Evolutionary conservation across 2,329 filamentous ascomycete species (phyloP).

Genomic region (Fusarium udum): DNA sequence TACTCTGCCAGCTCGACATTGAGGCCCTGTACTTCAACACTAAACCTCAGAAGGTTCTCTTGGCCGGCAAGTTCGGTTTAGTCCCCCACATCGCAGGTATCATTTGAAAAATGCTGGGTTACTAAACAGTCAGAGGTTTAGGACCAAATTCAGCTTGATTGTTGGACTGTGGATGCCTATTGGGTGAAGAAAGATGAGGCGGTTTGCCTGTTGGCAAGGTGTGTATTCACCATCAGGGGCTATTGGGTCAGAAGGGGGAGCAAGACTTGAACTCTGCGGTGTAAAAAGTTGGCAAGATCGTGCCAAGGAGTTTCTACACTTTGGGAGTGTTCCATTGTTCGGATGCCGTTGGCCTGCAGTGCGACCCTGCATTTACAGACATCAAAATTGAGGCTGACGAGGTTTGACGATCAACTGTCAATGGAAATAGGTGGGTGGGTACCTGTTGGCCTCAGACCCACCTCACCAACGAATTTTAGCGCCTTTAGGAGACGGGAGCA

Average conservation of each 20-base stretch:
- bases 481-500: background rate
- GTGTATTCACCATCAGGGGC: background rate
- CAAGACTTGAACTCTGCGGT: background rate
- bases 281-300: background rate
- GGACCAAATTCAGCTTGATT: background rate
- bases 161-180: background rate
- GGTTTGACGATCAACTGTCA: slow-evolving; percentile 19
- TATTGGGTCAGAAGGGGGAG: background rate
- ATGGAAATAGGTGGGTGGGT: background rate
- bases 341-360: slow-evolving; percentile 2
- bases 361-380: background rate
- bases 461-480: background rate
- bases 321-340: background rate
- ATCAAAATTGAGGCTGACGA: slow-evolving; percentile 21
- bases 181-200: slow-evolving; percentile 15
- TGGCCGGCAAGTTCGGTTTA: background rate
- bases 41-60: background rate
- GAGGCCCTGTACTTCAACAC: background rate
- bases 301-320: background rate
- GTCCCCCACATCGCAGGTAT: background rate
- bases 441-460: slow-evolving; percentile 6
- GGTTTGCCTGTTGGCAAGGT: background rate
- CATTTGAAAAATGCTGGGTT: background rate
- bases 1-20: background rate
- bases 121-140: background rate